Base-by-base conservation (phyloP, 129 eudicot species). In the Helichrysum umbraculigerum region DNA sequence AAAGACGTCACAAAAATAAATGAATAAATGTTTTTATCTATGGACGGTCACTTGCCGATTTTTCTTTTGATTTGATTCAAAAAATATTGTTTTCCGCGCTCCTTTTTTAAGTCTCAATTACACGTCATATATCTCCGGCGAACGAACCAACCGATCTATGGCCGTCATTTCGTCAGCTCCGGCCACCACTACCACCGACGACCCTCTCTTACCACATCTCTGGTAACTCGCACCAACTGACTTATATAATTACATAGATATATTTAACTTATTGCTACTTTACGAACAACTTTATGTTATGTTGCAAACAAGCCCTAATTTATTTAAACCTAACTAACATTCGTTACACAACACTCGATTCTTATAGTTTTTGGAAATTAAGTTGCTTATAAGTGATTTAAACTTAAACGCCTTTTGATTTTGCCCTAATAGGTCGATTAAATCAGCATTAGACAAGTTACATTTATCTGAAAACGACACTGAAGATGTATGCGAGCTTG, bases 191-290 rank as follows among this genome's bases (percentile, higher is more conserved):
- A 47, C n/a, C 54, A 47, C 54, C n/a, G 54, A 5, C 54, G 98
- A 92, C 59, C 89, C 93, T 34, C 88, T 92, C 35, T 19, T 84
- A 22, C 89, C 89, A 6, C 86, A 83, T 80, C 96, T 92, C 65
- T 77, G 81, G 96, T 92, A 75, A 61, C 42, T 28, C 41, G 6
- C 3, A 17, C 11, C n/a, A 25, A 16, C 8, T 19, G 8, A 17
- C 19, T 57, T 21, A 57, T 19, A 5, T 6, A 56, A 56, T 56
- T 56, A n/a, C 54, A 62, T 60, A 25, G 0, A 25, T 25, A 64
- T 19, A 51, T 59, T 51, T n/a, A 25, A 32, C 17, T 52, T n/a
- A 28, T 7, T 30, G 12, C 32, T 47, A 56, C 10, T 28, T 70
- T 2, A 21, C 25, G 39, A 39, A 21, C 21, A 7, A 51, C n/a